Conservation (phyloP, 1,284 basidiomycete genomes). For the Cerrena zonata region DNA sequence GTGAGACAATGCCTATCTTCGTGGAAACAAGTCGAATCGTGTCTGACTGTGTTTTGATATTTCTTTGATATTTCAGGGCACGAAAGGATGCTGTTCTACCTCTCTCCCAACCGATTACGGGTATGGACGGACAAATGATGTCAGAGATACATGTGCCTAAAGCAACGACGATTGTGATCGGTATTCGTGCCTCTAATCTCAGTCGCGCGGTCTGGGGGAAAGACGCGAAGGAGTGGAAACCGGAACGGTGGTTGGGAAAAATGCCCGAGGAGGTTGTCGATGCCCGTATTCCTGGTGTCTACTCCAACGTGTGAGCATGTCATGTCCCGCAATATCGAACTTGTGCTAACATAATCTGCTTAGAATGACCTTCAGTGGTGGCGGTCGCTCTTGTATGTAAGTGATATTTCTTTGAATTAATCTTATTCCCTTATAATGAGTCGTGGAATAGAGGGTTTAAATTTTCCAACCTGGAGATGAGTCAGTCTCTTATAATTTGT, state of each 20-base stretch:
- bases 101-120: conserved; percentile 37
- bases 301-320: conserved; percentile 12
- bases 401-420: not conserved
- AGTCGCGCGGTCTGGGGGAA: conserved; percentile 45
- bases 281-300: conserved; percentile 14
- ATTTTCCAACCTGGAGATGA: conserved; percentile 1
- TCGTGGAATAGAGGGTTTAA: not conserved
- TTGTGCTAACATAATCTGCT: not conserved
- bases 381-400: conserved; percentile 2
- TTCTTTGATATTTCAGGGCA: not conserved
- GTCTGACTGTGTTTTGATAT: not conserved
- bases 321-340: not conserved
- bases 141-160: conserved; percentile 39
- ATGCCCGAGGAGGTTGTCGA: conserved; percentile 8
- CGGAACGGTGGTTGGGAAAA: conserved; percentile 18
- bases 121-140: conserved; percentile 32
- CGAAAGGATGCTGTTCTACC: conserved; percentile 45
- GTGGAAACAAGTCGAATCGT: conserved; percentile 36
- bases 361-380: conserved; percentile 5
- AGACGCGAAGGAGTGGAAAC: conserved; percentile 44
- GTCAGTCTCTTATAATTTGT: not conserved
- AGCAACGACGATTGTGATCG: conserved; percentile 40
- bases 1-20: too few relatives aligned
- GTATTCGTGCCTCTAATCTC: conserved; percentile 41
- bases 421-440: not conserved